Base-by-base conservation (phyloP, 495 filamentous ascomycete genomes). In the Penicillium psychrofluorescens region DNA sequence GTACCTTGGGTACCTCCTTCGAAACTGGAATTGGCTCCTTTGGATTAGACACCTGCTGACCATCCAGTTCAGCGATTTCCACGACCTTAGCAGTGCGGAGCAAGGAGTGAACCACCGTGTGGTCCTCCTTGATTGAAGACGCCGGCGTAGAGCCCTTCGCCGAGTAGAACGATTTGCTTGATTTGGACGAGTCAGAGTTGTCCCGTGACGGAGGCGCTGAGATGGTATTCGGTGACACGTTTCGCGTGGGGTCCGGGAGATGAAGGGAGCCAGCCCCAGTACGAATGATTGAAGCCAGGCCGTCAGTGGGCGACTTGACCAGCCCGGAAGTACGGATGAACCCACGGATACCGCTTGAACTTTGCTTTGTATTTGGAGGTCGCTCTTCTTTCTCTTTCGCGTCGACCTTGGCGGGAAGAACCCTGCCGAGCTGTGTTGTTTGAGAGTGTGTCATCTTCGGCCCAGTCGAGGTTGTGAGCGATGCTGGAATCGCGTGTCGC, bases 1-100 rank as follows among this genome's bases (percentile, higher is more conserved):
- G 22, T 4, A 16, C 22, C 22, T 22, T 22, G 6, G 22, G 22
- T 4, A 16, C 15, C 22, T 22, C 22, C 22, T 22, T 22, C 4
- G 22, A 4, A 4, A 22, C 22, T 22, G 2, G 22, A 22, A 22
- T 22, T 22, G 32, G 33, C 6, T 49, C 39, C 42, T 51, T 54
- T 29, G 31, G 40, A 12, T 32, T 54, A 30, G 43, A 43, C 1
- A 72, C 54, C 49, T 72, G 68, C 16, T 61, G 58, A 6, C 68
- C 67, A 38, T 72, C 68, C 28, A 72, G 41, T 41, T 72, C 68
- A 2, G 67, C 68, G 11, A 72, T 62, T 34, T 63, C 66, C 10
- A 53, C 40, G 7, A 54, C 47, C 42, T 32, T 51, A 8, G 41
- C 34, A 6, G 49, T 43, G 4, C 47, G 54, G 9, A 49, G 29